Evolutionary conservation across 208 protist genomes (phyloP).

Genomic region (Trypanosomatidae sp.): DNA sequence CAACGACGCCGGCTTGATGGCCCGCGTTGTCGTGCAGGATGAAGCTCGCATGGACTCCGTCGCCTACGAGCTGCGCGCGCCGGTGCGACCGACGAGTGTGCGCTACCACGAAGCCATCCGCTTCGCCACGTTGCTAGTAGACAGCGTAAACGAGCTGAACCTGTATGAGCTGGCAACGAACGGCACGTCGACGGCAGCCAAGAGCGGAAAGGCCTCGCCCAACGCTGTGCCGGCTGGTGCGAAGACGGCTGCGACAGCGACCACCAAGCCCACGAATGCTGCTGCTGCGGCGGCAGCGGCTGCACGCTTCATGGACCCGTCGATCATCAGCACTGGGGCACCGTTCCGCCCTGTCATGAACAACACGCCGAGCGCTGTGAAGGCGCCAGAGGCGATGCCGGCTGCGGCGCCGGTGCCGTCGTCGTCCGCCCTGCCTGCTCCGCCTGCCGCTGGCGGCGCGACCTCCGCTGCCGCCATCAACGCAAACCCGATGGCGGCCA

Average conservation of each 20-base stretch:
- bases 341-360: conserved; percentile 18
- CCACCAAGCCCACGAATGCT: not conserved
- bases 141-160: conserved; percentile 31
- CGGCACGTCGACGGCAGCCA: no score
- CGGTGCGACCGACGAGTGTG: conserved; percentile 41
- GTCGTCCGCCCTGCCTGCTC: no score
- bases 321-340: conserved; percentile 35
- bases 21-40: conserved; percentile 38
- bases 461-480: conserved; percentile 20
- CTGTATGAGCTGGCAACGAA: conserved; percentile 45
- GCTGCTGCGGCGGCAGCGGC: no score
- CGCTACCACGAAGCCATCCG: conserved; percentile 61
- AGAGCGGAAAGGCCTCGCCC: not conserved
- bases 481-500: conserved; percentile 18
- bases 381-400: no score
- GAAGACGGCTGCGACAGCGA: conserved; percentile 1
- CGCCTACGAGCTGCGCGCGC: conserved; percentile 35
- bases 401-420: not conserved
- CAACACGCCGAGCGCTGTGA: no score
- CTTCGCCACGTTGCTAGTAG: conserved; percentile 45
- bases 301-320: conserved; percentile 25
- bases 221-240: not conserved
- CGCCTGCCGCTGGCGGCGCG: no score
- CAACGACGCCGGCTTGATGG: conserved; percentile 47
- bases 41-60: conserved; percentile 24